These are phyloP conservation scores for Thuja plicata DNA, from an alignment of 83 land plant genomes.

Conservation along the genomic window DNA sequence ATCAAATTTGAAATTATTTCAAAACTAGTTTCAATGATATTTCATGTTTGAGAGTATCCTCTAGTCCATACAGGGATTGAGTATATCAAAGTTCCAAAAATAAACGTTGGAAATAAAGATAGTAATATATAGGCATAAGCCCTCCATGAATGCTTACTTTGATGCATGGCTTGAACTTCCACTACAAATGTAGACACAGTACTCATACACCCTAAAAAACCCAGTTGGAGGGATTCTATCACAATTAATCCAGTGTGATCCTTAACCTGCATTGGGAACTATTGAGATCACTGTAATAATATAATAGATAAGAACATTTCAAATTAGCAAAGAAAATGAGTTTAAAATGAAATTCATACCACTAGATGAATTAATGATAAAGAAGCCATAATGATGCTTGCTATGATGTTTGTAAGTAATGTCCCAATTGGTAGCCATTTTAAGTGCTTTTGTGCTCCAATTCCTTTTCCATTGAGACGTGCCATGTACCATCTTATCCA, in stretches of 20 bases:
- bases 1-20: too few species aligned
- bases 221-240: too few species aligned
- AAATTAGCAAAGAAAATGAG: not conserved
- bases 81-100: too few species aligned
- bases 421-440: constrained; percentile 14
- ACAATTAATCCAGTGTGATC: too few species aligned
- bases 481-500: constrained; percentile 12
- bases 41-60: too few species aligned
- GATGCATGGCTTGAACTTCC: not conserved
- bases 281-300: not conserved
- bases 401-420: not conserved
- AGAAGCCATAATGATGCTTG: not conserved
- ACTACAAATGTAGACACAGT: too few species aligned
- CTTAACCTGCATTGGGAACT: not conserved
- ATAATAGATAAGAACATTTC: not conserved
- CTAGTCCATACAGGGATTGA: too few species aligned
- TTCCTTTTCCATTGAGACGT: not conserved
- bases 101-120: not conserved
- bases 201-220: too few species aligned
- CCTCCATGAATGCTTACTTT: not conserved
- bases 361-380: not conserved
- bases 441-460: not conserved
- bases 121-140: not conserved
- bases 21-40: too few species aligned
- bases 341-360: not conserved